phyloP scores from a whole-genome alignment of 495 filamentous ascomycete species.

The Trichoderma erinaceum region DNA sequence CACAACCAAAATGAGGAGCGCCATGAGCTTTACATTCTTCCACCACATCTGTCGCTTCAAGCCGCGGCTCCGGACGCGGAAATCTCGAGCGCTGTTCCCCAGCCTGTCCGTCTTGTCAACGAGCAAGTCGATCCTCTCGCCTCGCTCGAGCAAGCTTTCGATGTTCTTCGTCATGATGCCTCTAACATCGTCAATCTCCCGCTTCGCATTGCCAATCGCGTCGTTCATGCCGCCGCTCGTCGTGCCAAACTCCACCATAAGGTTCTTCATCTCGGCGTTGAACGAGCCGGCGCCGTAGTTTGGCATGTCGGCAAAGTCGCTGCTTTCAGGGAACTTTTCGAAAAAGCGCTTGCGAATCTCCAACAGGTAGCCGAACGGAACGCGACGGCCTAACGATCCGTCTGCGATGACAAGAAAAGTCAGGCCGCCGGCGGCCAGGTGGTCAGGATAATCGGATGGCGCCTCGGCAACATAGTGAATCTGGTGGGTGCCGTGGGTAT shows the following conservation, averaged over 20 bases:
- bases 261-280: slow-evolving; percentile 65
- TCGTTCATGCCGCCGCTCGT: slow-evolving; percentile 68
- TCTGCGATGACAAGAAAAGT: slow-evolving; percentile 83
- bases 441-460: slow-evolving; percentile 51
- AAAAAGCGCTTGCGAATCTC: slow-evolving; percentile 89
- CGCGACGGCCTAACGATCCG: slow-evolving; percentile 69
- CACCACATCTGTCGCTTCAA: slow-evolving; percentile 96
- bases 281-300: slow-evolving; percentile 87
- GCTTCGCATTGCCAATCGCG: slow-evolving; percentile 72
- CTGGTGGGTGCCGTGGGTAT: slow-evolving; percentile 82
- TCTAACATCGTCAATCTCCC: slow-evolving; percentile 86
- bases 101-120: slow-evolving; percentile 96
- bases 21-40: slow-evolving; percentile 97
- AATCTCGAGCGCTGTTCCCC: slow-evolving; percentile 80
- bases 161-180: slow-evolving; percentile 99
- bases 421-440: slow-evolving; percentile 63
- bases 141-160: slow-evolving; percentile 87
- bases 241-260: slow-evolving; percentile 83
- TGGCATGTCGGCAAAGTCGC: slow-evolving; percentile 70
- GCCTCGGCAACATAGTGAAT: slow-evolving; percentile 94
- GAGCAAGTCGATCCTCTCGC: slow-evolving; percentile 89
- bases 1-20: slow-evolving; percentile 71
- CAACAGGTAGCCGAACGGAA: slow-evolving; percentile 88
- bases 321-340: slow-evolving; percentile 57
- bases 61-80: slow-evolving; percentile 74